These are phyloP conservation scores for Chalciporus sphaerocephalus DNA, from an alignment of 768 basidiomycete species.

Conservation along the genomic window DNA sequence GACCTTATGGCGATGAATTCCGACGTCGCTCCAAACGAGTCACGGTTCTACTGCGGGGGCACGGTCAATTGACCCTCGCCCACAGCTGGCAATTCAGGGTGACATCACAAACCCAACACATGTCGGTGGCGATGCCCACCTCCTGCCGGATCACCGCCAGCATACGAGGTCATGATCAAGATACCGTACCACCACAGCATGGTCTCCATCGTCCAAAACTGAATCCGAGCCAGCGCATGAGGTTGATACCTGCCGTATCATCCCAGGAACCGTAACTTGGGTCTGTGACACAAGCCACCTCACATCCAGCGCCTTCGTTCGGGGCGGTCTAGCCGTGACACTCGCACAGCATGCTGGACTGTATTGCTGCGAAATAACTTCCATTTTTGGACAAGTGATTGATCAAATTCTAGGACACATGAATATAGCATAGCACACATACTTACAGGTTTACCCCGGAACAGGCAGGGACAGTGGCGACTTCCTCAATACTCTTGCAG, in stretches of 20 bases:
- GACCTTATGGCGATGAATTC: conserved; percentile 1
- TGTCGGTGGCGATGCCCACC: conserved; percentile 22
- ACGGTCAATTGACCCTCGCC: background rate
- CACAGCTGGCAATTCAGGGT: conserved; percentile 14
- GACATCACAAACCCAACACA: conserved; percentile 25
- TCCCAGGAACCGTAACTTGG: no score
- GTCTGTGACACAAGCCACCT: no score
- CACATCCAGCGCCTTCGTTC: background rate
- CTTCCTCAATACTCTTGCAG: no score
- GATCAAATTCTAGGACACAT: no score
- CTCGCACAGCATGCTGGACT: no score
- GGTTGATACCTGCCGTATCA: background rate
- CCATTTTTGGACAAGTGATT: no score
- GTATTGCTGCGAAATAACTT: no score
- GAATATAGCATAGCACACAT: no score
- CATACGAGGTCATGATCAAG: background rate
- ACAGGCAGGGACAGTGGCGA: no score
- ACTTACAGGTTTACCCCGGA: no score
- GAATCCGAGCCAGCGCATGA: background rate
- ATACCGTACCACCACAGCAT: background rate
- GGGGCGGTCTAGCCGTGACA: background rate
- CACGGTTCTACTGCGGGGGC: conserved; percentile 8
- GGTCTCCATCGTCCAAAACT: background rate
- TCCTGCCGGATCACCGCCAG: conserved; percentile 6
- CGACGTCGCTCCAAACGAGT: conserved; percentile 6